Evolutionary conservation across 345 rosid species (phyloP), one percentile per base, ranked within the genome.

Genomic region (Iberis pinnata): DNA sequence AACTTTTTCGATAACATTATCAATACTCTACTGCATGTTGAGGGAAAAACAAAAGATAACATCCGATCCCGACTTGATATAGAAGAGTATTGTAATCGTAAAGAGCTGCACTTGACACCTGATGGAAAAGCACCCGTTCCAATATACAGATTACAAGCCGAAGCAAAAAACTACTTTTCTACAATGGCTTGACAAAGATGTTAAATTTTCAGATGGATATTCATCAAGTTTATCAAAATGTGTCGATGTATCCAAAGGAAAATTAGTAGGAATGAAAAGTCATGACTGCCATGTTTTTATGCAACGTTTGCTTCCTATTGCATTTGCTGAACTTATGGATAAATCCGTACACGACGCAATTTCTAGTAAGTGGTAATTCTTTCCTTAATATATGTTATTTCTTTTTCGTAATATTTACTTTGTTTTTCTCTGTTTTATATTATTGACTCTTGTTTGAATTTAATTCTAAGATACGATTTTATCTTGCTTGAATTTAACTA

Each of bases 251-350:
- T 8, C 40, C 0, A 6, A n/a, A 43, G 9, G 17, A 7, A 39
- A 39, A 3, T 37, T 42, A 42, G 18, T n/a, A 4, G 19, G 12
- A 8, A 16, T 42, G 24, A 16, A 42, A 16, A 42, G 19, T 9
- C 24, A 17, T 42, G 56, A 51, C 9, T 52, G 20, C 0, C 22
- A 53, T 53, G 22, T 52, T 37, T 20, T 52, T 20, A 35, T 37
- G 58, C 11, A 39, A 4, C 12, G 46, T 2, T 2, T 53, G 9
- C 25, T 53, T 12, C 47, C 47, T 0, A 6, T 53, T 36, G 36
- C 47, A 0, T 39, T 37, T 39, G 47, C 37, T 37, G 14, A 24
- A 12, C 58, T 53, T 20, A 13, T 38, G 19, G 14, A 36, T 20
- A 36, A 38, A 36, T 18, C 10, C 24, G 4, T 53, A 13, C 19